Evolutionary conservation across 129 eudicot species (phyloP).

Genomic region (Smallanthus sonchifolius): DNA sequence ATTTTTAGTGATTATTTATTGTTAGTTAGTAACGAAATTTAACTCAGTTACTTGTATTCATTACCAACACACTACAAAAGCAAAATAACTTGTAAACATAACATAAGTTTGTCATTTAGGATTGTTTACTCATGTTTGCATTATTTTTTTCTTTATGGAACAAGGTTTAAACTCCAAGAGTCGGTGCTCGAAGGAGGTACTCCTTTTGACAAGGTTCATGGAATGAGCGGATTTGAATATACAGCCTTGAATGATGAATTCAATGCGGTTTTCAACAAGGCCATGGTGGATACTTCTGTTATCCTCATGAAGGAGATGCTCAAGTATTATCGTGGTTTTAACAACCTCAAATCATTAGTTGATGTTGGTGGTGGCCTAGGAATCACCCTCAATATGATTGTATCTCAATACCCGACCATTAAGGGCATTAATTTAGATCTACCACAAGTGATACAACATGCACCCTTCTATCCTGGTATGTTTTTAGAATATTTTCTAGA

Average conservation of each 20-base stretch:
- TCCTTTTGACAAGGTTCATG: slow-evolving; percentile 26
- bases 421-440: slow-evolving; percentile 34
- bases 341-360: slow-evolving; percentile 15
- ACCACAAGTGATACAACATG: slow-evolving; percentile 32
- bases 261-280: slow-evolving; percentile 24
- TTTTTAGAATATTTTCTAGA: not conserved
- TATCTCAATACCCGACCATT: slow-evolving; percentile 26
- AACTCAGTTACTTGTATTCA: too few species aligned
- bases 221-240: slow-evolving; percentile 15
- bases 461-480: slow-evolving; percentile 26
- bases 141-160: not conserved
- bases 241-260: not conserved
- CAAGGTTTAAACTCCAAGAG: slow-evolving; percentile 19
- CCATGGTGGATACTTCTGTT: slow-evolving; percentile 23
- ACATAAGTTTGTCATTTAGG: not conserved
- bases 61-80: not conserved
- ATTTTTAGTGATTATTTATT: too few species aligned
- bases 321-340: slow-evolving; percentile 26
- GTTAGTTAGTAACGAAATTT: too few species aligned
- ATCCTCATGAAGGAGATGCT: slow-evolving; percentile 21
- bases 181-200: slow-evolving; percentile 18
- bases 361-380: slow-evolving; percentile 44
- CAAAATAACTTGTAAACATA: too few species aligned
- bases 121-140: not conserved
- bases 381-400: slow-evolving; percentile 17